A percentile compares a stretch with the other conserved stretches of the same genome.
Evolutionary conservation across 140 eudicot species (phyloP).

Genomic region (Flaveria floridana): DNA sequence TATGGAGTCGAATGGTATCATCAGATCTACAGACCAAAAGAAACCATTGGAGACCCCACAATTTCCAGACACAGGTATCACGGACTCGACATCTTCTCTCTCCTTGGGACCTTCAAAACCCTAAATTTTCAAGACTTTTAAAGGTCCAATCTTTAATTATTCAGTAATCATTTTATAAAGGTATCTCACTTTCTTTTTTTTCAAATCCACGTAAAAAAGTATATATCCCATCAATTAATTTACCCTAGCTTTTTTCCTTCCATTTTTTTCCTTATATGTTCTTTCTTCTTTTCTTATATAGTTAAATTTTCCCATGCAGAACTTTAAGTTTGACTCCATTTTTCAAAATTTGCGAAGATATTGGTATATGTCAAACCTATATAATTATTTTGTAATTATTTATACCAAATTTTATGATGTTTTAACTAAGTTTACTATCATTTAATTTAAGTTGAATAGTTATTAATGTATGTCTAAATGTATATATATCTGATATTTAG

Average conservation of each 20-base stretch:
- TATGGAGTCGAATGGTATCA: constrained; percentile 37
- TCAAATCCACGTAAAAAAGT: constrained; percentile 27
- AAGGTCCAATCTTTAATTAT: constrained; percentile 52
- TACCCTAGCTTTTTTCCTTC: background rate
- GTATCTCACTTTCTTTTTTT: constrained; percentile 39
- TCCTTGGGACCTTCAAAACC: constrained; percentile 40
- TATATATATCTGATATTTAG: background rate
- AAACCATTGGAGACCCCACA: constrained; percentile 41
- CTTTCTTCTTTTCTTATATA: background rate
- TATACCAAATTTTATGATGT: too few relatives aligned
- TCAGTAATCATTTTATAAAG: constrained; percentile 71
- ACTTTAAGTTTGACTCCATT: constrained; percentile 29
- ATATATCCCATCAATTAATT: constrained; percentile 36
- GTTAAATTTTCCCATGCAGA: background rate
- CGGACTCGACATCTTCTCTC: constrained; percentile 46
- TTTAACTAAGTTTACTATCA: background rate
- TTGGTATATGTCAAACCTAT: background rate
- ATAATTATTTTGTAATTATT: too few relatives aligned
- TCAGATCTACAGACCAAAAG: constrained; percentile 46
- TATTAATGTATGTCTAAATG: background rate
- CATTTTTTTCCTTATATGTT: constrained; percentile 15
- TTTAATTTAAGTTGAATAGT: background rate
- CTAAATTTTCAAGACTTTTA: constrained; percentile 25
- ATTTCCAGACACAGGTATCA: constrained; percentile 46
- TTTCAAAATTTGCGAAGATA: constrained; percentile 1